Conservation (phyloP, 768 basidiomycete species). For the Suillus lakei region DNA sequence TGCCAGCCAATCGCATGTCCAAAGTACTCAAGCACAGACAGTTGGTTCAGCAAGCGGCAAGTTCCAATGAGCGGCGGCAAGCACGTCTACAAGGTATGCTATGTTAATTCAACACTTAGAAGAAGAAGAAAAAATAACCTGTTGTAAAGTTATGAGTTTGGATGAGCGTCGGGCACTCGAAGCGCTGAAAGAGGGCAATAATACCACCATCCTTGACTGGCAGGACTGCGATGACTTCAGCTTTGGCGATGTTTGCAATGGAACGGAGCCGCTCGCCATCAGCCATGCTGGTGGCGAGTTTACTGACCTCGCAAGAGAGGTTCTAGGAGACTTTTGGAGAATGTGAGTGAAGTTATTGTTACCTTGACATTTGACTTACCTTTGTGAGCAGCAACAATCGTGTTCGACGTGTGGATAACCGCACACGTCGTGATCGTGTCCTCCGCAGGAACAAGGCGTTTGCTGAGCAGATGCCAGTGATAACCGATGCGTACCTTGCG, state of each 20-base stretch:
- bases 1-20: not conserved
- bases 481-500: constrained; percentile 7
- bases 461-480: constrained; percentile 1
- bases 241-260: constrained; percentile 6
- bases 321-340: constrained; percentile 10
- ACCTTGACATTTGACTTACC: no score
- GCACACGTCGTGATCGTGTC: constrained; percentile 1
- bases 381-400: not conserved
- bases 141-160: not conserved
- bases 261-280: not conserved
- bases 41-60: not conserved
- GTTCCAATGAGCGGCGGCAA: not conserved
- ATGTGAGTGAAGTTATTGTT: constrained; percentile 1
- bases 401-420: not conserved
- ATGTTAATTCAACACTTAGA: not conserved
- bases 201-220: no score
- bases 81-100: not conserved
- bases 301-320: constrained; percentile 3
- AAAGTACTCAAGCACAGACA: not conserved
- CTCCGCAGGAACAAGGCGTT: not conserved
- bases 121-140: not conserved
- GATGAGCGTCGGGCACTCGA: not conserved
- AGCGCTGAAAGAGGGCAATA: not conserved
- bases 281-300: constrained; percentile 16
- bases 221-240: not conserved